Evolutionary conservation across 2,329 filamentous ascomycete species (phyloP).

Genomic region (Fusarium sp.): DNA sequence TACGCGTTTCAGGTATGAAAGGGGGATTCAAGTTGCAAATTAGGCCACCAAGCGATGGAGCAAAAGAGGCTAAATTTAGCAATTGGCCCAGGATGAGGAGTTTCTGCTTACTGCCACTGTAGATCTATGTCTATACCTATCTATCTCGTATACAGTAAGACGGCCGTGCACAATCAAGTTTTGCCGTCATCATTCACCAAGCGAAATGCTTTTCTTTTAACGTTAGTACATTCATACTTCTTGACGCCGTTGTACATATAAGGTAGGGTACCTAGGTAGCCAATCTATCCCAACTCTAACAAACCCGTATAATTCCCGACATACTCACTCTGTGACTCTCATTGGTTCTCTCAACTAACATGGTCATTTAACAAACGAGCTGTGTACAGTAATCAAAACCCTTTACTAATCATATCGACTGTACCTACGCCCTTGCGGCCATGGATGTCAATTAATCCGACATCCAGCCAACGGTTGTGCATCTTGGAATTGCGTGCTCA

Average conservation of each 20-base stretch:
- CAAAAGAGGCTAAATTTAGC: constrained; percentile 42
- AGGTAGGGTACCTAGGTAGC: neutral
- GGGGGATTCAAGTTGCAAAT: constrained; percentile 34
- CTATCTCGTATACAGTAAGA: neutral
- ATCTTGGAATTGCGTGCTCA: constrained; percentile 40
- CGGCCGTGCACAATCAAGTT: constrained; percentile 21
- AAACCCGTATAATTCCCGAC: constrained; percentile 17
- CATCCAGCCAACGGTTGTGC: constrained; percentile 29
- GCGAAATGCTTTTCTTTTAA: neutral
- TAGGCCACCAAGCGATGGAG: constrained; percentile 36
- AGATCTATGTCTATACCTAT: neutral
- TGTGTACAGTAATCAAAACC: constrained; percentile 33
- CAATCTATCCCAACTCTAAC: neutral
- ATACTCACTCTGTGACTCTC: neutral
- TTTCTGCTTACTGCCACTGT: constrained; percentile 28
- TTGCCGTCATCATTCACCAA: neutral
- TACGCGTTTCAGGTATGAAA: constrained; percentile 6
- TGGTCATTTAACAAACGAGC: neutral
- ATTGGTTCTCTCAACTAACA: neutral
- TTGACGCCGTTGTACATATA: neutral
- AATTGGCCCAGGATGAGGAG: constrained; percentile 24
- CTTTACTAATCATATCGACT: constrained; percentile 35
- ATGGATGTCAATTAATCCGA: constrained; percentile 18
- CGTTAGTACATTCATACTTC: neutral
- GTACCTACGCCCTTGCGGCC: constrained; percentile 18